These are phyloP conservation scores for Teunomyces panamensis DNA, from an alignment of 805 yeast species.

Conservation along the genomic window DNA sequence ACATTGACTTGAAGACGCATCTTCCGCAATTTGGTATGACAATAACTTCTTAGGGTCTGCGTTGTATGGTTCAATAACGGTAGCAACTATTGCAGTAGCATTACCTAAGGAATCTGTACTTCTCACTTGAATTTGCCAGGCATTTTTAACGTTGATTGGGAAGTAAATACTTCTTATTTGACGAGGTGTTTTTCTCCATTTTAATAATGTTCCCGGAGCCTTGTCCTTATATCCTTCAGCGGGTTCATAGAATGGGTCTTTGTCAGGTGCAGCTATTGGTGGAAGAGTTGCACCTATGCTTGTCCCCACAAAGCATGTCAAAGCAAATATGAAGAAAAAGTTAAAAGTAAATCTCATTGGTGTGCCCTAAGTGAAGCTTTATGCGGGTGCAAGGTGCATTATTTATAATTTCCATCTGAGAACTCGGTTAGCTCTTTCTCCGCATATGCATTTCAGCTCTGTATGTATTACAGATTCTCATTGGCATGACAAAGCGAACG, in stretches of 20 bases:
- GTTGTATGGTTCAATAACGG: conserved; percentile 20
- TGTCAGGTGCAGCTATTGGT: background rate
- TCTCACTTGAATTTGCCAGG: conserved; percentile 21
- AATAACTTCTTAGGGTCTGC: conserved; percentile 20
- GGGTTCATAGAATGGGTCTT: conserved; percentile 24
- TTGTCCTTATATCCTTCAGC: conserved; percentile 19
- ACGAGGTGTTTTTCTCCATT: conserved; percentile 18
- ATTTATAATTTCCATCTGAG: background rate
- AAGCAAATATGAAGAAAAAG: background rate
- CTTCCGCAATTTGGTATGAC: conserved; percentile 19
- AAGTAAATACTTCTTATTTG: conserved; percentile 14
- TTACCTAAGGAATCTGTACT: conserved; percentile 18
- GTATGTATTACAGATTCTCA: no score
- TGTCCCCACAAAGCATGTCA: background rate
- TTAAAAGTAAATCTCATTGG: background rate
- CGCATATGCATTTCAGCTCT: background rate
- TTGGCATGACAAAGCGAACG: no score
- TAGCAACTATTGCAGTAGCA: conserved; percentile 20
- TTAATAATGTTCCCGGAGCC: conserved; percentile 22
- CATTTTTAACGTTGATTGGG: conserved; percentile 17
- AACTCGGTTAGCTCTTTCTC: background rate
- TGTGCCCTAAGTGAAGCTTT: background rate
- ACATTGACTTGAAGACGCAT: conserved; percentile 18
- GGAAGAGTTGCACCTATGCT: background rate
- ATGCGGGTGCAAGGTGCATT: background rate